Evolutionary conservation across 2,329 filamentous ascomycete genomes (phyloP).

Genomic region (Hymenoscyphus scutula): DNA sequence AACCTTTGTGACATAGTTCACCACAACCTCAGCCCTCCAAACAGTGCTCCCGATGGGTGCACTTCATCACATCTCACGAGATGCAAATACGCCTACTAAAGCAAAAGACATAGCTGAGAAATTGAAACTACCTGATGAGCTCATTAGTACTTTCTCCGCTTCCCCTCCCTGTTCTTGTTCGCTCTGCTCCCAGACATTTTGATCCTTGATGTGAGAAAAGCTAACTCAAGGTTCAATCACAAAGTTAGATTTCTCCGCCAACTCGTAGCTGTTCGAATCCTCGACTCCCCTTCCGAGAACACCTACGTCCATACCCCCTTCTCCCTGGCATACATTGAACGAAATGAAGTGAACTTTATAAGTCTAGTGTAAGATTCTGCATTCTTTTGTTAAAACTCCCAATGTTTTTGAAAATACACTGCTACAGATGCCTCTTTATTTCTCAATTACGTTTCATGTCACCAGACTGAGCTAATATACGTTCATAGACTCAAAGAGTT

Average conservation of each 20-base stretch:
- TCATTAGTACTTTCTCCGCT: constrained; percentile 25
- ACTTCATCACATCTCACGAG: constrained; percentile 31
- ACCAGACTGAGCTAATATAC: too few species aligned
- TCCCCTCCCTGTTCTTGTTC: not conserved
- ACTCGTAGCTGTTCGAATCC: constrained; percentile 34
- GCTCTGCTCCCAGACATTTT: too few species aligned
- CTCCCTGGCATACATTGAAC: constrained; percentile 33
- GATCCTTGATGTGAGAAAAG: not conserved
- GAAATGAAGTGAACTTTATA: constrained; percentile 32
- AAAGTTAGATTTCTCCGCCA: constrained; percentile 34
- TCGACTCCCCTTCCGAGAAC: constrained; percentile 31
- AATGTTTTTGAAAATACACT: not conserved
- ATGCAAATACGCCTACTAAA: constrained; percentile 27
- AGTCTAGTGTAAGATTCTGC: constrained; percentile 10
- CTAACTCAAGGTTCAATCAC: not conserved
- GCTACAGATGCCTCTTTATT: not conserved
- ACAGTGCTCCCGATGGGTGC: constrained; percentile 27
- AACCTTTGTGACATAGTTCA: constrained; percentile 13
- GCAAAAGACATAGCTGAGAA: constrained; percentile 26
- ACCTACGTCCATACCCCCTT: constrained; percentile 33
- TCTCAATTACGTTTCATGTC: too few species aligned
- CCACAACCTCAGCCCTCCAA: constrained; percentile 27
- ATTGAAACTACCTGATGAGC: constrained; percentile 26
- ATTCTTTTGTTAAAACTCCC: not conserved
- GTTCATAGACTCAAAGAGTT: not conserved